A percentile compares a stretch with the other conserved stretches of the same genome.
Evolutionary conservation across 768 basidiomycete genomes (phyloP).

Genomic region (Termitomyces sp.): DNA sequence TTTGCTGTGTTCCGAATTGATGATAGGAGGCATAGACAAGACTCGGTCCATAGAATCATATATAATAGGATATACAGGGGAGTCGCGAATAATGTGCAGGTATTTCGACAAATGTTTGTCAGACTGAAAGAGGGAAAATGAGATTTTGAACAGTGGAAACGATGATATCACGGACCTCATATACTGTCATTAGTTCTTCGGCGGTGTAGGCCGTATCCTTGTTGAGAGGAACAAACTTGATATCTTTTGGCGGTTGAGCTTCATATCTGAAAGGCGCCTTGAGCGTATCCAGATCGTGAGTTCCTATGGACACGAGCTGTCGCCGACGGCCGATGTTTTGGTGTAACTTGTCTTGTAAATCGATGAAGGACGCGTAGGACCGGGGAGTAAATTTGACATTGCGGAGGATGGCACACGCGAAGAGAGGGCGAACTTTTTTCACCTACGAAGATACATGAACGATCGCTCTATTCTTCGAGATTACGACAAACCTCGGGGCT

Average conservation of each 20-base stretch:
- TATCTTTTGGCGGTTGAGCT: slow-evolving; percentile 75
- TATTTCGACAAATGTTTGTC: slow-evolving; percentile 90
- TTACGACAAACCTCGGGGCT: slow-evolving; percentile 58
- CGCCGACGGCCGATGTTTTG: slow-evolving; percentile 90
- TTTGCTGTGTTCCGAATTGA: slow-evolving; percentile 96
- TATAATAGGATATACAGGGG: slow-evolving; percentile 96
- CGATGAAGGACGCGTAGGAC: slow-evolving; percentile 96
- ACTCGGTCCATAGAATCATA: slow-evolving; percentile 88
- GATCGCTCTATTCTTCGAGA: background rate
- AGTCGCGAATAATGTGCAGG: slow-evolving; percentile 89
- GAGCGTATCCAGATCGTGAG: slow-evolving; percentile 92
- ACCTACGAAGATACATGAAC: slow-evolving; percentile 41
- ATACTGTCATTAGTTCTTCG: slow-evolving; percentile 87
- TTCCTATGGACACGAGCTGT: slow-evolving; percentile 93
- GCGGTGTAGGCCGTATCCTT: slow-evolving; percentile 79
- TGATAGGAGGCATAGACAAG: slow-evolving; percentile 96
- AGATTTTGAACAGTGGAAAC: background rate
- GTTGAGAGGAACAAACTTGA: slow-evolving; percentile 86
- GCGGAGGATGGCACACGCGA: slow-evolving; percentile 87
- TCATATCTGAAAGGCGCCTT: slow-evolving; percentile 85
- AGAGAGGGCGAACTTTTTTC: slow-evolving; percentile 79
- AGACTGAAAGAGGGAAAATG: slow-evolving; percentile 42
- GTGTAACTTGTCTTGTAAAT: slow-evolving; percentile 98
- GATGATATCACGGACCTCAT: slow-evolving; percentile 61
- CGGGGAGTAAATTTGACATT: slow-evolving; percentile 83